phyloP scores from a whole-genome alignment of 345 rosid genomes.

The Rhodamnia argentea region DNA sequence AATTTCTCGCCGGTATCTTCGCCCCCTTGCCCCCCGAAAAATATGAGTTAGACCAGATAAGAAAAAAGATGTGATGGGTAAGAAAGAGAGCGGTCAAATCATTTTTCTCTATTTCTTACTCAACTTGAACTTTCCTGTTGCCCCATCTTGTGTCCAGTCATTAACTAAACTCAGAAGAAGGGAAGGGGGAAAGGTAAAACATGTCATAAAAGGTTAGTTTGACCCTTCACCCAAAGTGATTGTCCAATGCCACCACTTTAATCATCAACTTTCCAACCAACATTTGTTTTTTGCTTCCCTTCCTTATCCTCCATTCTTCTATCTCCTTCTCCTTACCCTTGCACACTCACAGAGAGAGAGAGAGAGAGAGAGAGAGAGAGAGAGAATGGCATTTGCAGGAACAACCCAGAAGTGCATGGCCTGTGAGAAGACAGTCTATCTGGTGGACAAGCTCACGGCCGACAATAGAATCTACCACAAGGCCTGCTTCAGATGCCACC shows the following conservation, averaged over 20 bases:
- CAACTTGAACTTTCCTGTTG: not conserved
- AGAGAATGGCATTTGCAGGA: slow-evolving; percentile 93
- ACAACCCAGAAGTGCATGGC: slow-evolving; percentile 99
- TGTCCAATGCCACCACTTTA: slow-evolving; percentile 24
- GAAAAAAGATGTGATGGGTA: not conserved
- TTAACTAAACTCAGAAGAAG: not conserved
- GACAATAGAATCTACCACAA: slow-evolving; percentile 86
- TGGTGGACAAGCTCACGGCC: slow-evolving; percentile 95
- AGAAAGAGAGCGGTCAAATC: not conserved
- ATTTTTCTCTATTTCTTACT: not conserved
- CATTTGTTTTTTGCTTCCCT: slow-evolving; percentile 3
- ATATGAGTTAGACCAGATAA: not conserved
- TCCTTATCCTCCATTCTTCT: slow-evolving; percentile 6
- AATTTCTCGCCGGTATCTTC: not conserved
- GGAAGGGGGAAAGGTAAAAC: not conserved
- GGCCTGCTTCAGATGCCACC: slow-evolving; percentile 98
- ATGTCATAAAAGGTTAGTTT: not conserved
- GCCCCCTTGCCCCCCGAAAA: not conserved
- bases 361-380: not conserved
- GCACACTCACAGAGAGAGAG: not conserved
- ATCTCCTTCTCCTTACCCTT: not conserved
- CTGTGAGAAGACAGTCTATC: slow-evolving; percentile 92
- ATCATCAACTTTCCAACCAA: slow-evolving; percentile 16
- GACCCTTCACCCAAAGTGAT: slow-evolving; percentile 13
- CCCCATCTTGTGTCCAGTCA: not conserved